phyloP scores from a whole-genome alignment of 371 early-diverging fungal species.

The Spiromyces aspiralis region DNA sequence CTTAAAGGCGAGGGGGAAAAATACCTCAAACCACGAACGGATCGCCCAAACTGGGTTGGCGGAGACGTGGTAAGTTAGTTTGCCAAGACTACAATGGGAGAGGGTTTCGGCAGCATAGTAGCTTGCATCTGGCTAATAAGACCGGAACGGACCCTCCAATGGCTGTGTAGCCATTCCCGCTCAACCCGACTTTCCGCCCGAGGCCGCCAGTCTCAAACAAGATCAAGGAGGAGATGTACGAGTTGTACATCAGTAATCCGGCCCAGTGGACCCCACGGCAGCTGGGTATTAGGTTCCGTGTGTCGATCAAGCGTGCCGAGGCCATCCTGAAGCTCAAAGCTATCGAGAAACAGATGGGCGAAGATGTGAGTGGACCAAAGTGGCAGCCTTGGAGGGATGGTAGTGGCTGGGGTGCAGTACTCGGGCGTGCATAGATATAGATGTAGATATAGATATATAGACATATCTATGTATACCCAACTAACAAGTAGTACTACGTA shows the following conservation, averaged over 20 bases:
- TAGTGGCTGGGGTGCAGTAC: too few species aligned
- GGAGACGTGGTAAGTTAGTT: constrained; percentile 13
- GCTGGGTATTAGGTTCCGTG: constrained; percentile 48
- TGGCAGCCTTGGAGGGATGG: too few species aligned
- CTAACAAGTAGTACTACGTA: too few species aligned
- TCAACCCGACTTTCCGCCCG: constrained; percentile 73
- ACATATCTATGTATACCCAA: too few species aligned
- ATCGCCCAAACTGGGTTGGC: constrained; percentile 19
- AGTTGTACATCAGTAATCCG: constrained; percentile 39
- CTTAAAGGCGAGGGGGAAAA: constrained; percentile 12
- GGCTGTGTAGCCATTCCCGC: constrained; percentile 82
- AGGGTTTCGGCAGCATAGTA: too few species aligned
- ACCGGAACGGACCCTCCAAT: too few species aligned
- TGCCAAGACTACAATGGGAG: too few species aligned
- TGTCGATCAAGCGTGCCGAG: constrained; percentile 73
- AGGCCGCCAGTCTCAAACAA: constrained; percentile 57
- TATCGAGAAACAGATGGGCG: constrained; percentile 47
- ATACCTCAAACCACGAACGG: constrained; percentile 11
- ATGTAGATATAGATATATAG: too few species aligned
- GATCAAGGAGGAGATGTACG: constrained; percentile 54
- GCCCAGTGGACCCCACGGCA: constrained; percentile 47
- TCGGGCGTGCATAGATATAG: too few species aligned
- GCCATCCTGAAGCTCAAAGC: constrained; percentile 80
- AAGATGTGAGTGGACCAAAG: constrained; percentile 29
- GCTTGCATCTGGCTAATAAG: too few species aligned